These are phyloP conservation scores for Taiozyma sp. DNA, from an alignment of 1,139 yeast genomes.

Conservation along the genomic window DNA sequence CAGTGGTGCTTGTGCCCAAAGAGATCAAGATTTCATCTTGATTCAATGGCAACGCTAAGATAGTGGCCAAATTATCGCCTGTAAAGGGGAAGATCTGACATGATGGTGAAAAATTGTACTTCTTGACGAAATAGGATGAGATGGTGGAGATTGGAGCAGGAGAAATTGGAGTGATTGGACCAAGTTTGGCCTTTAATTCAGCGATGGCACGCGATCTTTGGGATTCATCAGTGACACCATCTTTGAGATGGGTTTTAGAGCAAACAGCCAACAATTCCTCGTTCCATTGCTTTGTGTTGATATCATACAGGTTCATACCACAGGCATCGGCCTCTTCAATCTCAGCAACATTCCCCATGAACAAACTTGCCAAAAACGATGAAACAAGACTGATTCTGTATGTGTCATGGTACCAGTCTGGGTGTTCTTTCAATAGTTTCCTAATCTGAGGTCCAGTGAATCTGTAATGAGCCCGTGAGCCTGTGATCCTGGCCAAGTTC, in stretches of 20 bases:
- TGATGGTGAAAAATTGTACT: constrained; percentile 53
- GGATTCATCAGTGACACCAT: constrained; percentile 37
- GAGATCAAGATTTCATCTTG: constrained; percentile 78
- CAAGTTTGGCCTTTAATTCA: constrained; percentile 25
- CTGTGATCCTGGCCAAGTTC: constrained; percentile 63
- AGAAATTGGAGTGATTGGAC: constrained; percentile 36
- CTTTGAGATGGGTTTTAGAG: constrained; percentile 28
- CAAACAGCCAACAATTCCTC: constrained; percentile 42
- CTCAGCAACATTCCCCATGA: constrained; percentile 58
- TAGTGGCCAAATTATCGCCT: constrained; percentile 90
- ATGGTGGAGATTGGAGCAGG: constrained; percentile 38
- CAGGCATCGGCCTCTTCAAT: constrained; percentile 87
- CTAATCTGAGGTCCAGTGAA: constrained; percentile 90
- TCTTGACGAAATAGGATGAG: constrained; percentile 53
- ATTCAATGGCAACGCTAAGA: constrained; percentile 72
- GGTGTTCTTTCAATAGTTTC: constrained; percentile 55
- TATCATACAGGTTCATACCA: constrained; percentile 85
- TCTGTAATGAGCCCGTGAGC: constrained; percentile 85
- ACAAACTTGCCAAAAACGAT: constrained; percentile 68
- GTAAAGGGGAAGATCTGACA: constrained; percentile 70
- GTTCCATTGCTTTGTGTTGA: constrained; percentile 47
- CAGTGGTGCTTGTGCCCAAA: constrained; percentile 88
- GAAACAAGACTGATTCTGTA: constrained; percentile 70
- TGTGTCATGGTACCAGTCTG: constrained; percentile 51
- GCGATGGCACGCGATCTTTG: constrained; percentile 18